These are phyloP conservation scores for Xylariaceae sp. DNA, from an alignment of 2,329 filamentous ascomycete genomes.

Conservation along the genomic window DNA sequence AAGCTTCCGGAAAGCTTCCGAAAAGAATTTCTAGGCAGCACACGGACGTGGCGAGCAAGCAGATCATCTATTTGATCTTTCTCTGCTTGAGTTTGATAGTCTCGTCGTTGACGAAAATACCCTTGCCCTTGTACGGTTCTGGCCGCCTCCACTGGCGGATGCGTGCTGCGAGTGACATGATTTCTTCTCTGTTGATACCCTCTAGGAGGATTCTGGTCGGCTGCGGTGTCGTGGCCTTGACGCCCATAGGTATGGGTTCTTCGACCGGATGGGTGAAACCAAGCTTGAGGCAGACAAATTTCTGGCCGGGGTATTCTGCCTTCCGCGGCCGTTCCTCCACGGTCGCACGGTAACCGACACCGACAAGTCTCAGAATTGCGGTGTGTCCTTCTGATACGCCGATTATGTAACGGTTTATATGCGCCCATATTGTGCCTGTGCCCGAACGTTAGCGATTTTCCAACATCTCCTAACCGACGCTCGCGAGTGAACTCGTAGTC, in stretches of 20 bases:
- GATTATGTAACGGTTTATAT: slow-evolving; percentile 83
- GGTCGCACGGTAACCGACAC: slow-evolving; percentile 89
- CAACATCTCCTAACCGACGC: no score
- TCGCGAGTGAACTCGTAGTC: no score
- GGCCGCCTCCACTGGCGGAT: slow-evolving; percentile 85
- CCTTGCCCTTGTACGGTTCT: slow-evolving; percentile 99
- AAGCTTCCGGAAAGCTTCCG: slow-evolving; percentile 7
- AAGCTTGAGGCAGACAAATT: slow-evolving; percentile 89
- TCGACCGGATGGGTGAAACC: slow-evolving; percentile 96
- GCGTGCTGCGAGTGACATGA: slow-evolving; percentile 86
- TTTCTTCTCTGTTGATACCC: slow-evolving; percentile 75
- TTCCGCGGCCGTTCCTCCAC: slow-evolving; percentile 72
- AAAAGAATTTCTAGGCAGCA: slow-evolving; percentile 9
- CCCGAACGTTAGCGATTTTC: slow-evolving; percentile 4
- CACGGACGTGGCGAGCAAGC: slow-evolving; percentile 6
- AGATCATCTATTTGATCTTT: slow-evolving; percentile 82
- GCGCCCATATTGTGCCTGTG: slow-evolving; percentile 80
- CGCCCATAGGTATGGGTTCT: slow-evolving; percentile 72
- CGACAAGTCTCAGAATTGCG: slow-evolving; percentile 84
- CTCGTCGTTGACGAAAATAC: slow-evolving; percentile 96
- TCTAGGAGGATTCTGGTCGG: slow-evolving; percentile 89
- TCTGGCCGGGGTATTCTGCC: slow-evolving; percentile 72
- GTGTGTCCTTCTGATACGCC: slow-evolving; percentile 96
- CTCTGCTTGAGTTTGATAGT: slow-evolving; percentile 98
- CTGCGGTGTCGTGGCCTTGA: slow-evolving; percentile 82